Base-by-base conservation (phyloP, 495 filamentous ascomycete genomes). In the Neurospora sp. region DNA sequence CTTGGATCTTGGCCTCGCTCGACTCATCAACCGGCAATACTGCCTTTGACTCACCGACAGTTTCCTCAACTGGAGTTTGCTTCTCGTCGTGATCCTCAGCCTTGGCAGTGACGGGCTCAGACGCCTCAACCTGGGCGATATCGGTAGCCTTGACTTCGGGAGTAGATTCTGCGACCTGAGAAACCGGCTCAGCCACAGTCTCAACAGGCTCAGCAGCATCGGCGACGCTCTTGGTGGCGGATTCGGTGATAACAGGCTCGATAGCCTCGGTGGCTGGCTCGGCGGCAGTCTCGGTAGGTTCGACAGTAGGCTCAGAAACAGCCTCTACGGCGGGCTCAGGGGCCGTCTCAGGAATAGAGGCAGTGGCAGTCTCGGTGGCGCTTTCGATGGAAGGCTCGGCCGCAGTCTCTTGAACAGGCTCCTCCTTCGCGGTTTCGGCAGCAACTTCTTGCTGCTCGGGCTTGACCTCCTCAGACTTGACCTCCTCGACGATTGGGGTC, bases 81-180 rank as follows among this genome's bases (percentile, higher is more conserved):
- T 74, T 72, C 37, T 68, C 71, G 20, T 31, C 46, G 59, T 46
- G 20, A 73, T 22, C 40, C 27, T 40, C 69, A 20, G 70, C 14
- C 37, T 70, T 70, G 39, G 31, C 42, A 46, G 38, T 37, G 61
- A 42, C 39, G 14, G 68, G 31, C 27, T 31, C 73, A 72, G 20
- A 69, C 37, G 14, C 76, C 46, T 31, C 69, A 18, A 40, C 46
- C 39, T 53, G 65, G 68, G 73, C 12, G 27, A 42, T 31, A 68
- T 76, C 74, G 18, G 41, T 69, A 61, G 72, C 53, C 44, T 44
- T 22, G n/a, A 74, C 70, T 69, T 78, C 73, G 12, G 39, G 70
- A 7, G 61, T 39, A 27, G 78, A 20, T 72, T 74, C 73, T 8
- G 14, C 53, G 27, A 35, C 27, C 73, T 73, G 53, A 9, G 61